Conservation (phyloP, 2,329 filamentous ascomycete genomes). For the Aureobasidium melanogenum region DNA sequence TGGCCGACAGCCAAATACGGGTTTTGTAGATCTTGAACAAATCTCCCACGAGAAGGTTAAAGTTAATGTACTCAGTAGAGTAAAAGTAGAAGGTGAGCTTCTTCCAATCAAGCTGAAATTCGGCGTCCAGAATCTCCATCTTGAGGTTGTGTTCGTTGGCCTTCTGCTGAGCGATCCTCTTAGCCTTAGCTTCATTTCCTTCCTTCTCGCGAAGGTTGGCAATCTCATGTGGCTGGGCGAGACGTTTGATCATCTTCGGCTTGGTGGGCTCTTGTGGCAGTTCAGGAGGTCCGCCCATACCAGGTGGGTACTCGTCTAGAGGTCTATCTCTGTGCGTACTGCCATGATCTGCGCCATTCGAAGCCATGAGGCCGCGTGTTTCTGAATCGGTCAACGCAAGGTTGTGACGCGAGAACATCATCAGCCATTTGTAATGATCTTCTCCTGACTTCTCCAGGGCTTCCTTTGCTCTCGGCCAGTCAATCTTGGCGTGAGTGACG, state of each 20-base stretch:
- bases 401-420: constrained; percentile 71
- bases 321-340: not conserved
- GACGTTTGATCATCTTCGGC: constrained; percentile 91
- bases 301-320: constrained; percentile 11
- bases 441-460: constrained; percentile 86
- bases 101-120: constrained; percentile 99
- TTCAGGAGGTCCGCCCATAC: constrained; percentile 8
- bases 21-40: constrained; percentile 99
- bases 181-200: constrained; percentile 94
- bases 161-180: constrained; percentile 93
- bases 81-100: constrained; percentile 99
- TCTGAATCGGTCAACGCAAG: constrained; percentile 16
- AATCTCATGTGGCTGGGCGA: constrained; percentile 87
- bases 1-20: constrained; percentile 98
- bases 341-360: constrained; percentile 37
- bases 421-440: constrained; percentile 95
- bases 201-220: constrained; percentile 87
- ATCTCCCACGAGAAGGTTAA: constrained; percentile 94
- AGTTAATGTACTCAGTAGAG: constrained; percentile 96
- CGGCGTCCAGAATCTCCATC: constrained; percentile 97
- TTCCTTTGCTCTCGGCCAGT: constrained; percentile 79
- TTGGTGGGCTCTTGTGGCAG: constrained; percentile 55
- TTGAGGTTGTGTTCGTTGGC: constrained; percentile 88
- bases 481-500: constrained; percentile 78
- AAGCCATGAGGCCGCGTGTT: constrained; percentile 43